Conservation (phyloP, 257 asterid species). For the Hygrophila difformis region DNA sequence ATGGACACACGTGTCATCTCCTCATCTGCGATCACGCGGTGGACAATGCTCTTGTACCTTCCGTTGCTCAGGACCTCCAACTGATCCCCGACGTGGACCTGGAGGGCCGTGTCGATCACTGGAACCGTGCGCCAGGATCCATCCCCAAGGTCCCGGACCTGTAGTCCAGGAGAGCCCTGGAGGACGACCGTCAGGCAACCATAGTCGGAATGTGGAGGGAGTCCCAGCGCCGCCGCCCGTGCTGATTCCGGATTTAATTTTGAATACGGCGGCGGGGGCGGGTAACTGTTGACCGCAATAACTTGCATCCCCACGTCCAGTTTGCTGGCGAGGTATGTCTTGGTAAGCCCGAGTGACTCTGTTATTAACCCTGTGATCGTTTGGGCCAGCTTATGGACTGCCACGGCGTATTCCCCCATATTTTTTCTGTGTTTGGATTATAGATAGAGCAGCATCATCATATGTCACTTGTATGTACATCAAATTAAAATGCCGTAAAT, state of each 20-base stretch:
- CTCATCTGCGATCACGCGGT: constrained; percentile 19
- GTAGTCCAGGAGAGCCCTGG: constrained; percentile 28
- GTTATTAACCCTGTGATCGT: constrained; percentile 25
- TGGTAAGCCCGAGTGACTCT: constrained; percentile 40
- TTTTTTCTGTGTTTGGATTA: constrained; percentile 22
- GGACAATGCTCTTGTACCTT: constrained; percentile 28
- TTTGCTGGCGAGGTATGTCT: constrained; percentile 18
- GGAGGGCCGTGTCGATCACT: constrained; percentile 14
- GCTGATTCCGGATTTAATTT: no score
- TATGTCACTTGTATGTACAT: no score
- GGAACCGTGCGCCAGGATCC: constrained; percentile 27
- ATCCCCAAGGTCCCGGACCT: constrained; percentile 17
- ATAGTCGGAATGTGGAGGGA: constrained; percentile 49
- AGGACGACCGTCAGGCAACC: constrained; percentile 31
- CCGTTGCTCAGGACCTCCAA: constrained; percentile 49
- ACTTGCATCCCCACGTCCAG: constrained; percentile 36
- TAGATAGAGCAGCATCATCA: no score
- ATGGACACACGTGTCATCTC: constrained; percentile 31
- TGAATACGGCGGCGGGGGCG: constrained; percentile 33
- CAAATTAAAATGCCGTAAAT: no score
- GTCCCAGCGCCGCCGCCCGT: constrained; percentile 28
- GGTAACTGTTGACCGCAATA: constrained; percentile 35
- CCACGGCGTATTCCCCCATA: constrained; percentile 36
- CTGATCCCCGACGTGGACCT: constrained; percentile 44
- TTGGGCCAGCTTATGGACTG: constrained; percentile 21